phyloP scores from a whole-genome alignment of 1,284 basidiomycete species.

The Polyporus tsugae region DNA sequence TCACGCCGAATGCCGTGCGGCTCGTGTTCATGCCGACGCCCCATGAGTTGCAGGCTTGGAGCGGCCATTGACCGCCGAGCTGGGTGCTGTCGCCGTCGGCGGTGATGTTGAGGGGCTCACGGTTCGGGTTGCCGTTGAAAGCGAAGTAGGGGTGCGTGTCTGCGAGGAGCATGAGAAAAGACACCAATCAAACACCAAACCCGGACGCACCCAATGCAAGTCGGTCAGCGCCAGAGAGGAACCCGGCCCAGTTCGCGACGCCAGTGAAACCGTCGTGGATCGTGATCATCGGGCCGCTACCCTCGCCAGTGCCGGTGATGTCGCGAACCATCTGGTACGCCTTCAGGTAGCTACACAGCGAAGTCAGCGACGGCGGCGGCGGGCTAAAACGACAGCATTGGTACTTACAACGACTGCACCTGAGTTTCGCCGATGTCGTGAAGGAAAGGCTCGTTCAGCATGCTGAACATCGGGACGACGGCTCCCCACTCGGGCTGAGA shows the following conservation, averaged over 20 bases:
- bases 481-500: constrained; percentile 58
- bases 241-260: constrained; percentile 53
- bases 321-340: constrained; percentile 62
- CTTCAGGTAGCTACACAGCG: constrained; percentile 62
- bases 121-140: constrained; percentile 47
- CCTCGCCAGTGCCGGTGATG: constrained; percentile 63
- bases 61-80: constrained; percentile 45
- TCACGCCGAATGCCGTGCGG: constrained; percentile 55
- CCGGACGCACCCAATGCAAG: constrained; percentile 54
- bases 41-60: constrained; percentile 58
- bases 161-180: constrained; percentile 44
- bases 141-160: constrained; percentile 54
- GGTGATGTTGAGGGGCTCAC: constrained; percentile 43
- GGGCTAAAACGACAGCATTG: not conserved
- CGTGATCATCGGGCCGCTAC: constrained; percentile 63
- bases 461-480: constrained; percentile 57
- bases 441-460: constrained; percentile 52
- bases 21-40: constrained; percentile 58
- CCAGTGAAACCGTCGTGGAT: constrained; percentile 58
- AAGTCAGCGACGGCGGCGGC: constrained; percentile 38
- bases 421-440: constrained; percentile 46
- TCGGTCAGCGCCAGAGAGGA: constrained; percentile 64
- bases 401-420: constrained; percentile 47
- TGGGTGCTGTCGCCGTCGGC: constrained; percentile 37
- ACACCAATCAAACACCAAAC: not conserved